Evolutionary conservation across 2,329 filamentous ascomycete species (phyloP).

Genomic region (Penicillium sp.): DNA sequence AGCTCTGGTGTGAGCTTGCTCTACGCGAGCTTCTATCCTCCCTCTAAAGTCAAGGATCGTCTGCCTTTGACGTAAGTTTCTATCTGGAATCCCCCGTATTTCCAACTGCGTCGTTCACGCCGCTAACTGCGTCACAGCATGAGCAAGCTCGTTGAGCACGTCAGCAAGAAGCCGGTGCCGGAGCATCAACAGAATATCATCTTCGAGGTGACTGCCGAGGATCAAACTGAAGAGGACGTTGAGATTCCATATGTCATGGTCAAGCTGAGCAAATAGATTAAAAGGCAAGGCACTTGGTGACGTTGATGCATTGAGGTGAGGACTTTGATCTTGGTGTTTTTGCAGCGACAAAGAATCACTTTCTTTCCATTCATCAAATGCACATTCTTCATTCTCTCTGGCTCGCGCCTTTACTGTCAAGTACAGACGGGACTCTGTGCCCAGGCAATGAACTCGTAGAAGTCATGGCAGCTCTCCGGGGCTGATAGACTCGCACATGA

Average conservation of each 20-base stretch:
- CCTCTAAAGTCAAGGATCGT: conserved; percentile 76
- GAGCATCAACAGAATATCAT: conserved; percentile 92
- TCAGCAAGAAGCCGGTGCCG: conserved; percentile 89
- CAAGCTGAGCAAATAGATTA: conserved; percentile 51
- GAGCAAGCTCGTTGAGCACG: conserved; percentile 77
- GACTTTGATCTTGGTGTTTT: no score
- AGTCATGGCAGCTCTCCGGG: no score
- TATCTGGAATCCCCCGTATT: background rate
- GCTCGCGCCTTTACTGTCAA: no score
- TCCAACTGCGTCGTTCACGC: background rate
- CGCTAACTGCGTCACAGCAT: conserved; percentile 54
- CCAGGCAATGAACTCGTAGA: no score
- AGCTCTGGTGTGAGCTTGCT: conserved; percentile 94
- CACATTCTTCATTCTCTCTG: no score
- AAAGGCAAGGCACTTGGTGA: background rate
- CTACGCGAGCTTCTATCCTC: conserved; percentile 87
- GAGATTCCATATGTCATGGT: conserved; percentile 97
- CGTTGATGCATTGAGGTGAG: no score
- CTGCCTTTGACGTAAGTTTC: conserved; percentile 60
- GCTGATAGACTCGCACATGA: no score
- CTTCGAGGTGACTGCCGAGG: conserved; percentile 91
- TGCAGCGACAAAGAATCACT: no score
- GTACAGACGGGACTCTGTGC: no score
- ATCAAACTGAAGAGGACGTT: conserved; percentile 82
- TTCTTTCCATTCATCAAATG: no score